A percentile compares a stretch with the other conserved stretches of the same genome.
Evolutionary conservation across 257 asterid genomes (phyloP).

Genomic region (Coffea eugenioides): DNA sequence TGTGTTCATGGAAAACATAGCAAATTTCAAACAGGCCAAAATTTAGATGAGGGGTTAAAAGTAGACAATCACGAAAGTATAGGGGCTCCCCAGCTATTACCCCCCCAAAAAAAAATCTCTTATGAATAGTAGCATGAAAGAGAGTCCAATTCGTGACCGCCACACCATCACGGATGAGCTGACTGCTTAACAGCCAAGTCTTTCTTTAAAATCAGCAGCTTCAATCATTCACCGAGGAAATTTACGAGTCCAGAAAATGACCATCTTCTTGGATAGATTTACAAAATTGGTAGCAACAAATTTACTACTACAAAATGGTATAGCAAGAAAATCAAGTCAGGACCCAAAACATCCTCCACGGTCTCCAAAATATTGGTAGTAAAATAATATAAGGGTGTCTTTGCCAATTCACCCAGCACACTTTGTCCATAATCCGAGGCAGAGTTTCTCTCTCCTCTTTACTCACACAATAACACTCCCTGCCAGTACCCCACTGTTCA

Average conservation of each 20-base stretch:
- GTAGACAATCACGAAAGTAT: no score
- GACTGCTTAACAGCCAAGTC: not conserved
- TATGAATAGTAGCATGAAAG: not conserved
- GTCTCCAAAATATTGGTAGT: not conserved
- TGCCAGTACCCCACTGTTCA: not conserved
- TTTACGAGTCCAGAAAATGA: constrained; percentile 3
- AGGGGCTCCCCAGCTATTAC: no score
- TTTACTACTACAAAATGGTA: no score
- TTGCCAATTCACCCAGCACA: not conserved
- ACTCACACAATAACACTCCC: not conserved
- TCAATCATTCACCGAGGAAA: constrained; percentile 2
- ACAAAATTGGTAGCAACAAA: no score
- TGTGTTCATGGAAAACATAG: no score
- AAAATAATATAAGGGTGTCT: constrained; percentile 1
- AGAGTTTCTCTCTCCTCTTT: not conserved
- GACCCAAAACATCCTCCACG: no score
- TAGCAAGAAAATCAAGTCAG: no score
- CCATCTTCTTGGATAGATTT: not conserved
- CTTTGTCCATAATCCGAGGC: constrained; percentile 6
- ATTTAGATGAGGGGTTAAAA: no score
- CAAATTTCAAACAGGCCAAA: no score
- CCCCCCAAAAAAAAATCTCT: no score
- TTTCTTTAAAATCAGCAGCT: not conserved
- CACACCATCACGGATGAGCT: not conserved
- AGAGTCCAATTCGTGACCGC: not conserved